Evolutionary conservation across 768 basidiomycete genomes (phyloP), one percentile per base, ranked within the genome.

Genomic region (Termitomyces sp.): DNA sequence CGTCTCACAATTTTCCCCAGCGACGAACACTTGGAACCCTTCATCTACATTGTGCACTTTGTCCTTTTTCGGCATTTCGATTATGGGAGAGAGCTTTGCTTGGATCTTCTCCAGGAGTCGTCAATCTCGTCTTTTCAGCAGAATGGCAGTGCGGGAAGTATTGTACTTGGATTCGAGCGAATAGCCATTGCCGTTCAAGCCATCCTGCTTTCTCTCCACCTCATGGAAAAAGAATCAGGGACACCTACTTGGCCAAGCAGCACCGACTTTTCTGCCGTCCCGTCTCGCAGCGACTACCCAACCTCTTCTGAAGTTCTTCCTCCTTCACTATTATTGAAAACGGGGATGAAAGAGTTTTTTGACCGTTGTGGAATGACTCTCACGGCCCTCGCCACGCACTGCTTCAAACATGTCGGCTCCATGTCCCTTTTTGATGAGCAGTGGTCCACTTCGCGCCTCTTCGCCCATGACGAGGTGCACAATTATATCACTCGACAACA

Each of bases 381-480:
- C 2, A 79, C 77, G 12, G 70, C 72, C 40, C 78, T 94, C 44
- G 81, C 86, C 0, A 72, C 72, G 4, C 62, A 80, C 7, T 91
- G 85, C 64, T 80, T 80, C 64, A 82, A 84, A 54, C 67, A 78
- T 4, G 82, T 91, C 7, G 89, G 89, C 1, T 72, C 76, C 37
- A 89, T 95, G 85, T 85, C 86, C 16, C 75, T 95, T 30, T 86
- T 93, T 55, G 94, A 97, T 56, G 89, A 94, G 8, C 88, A 91
- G 62, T 92, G 88, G 86, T 79, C 83, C 0, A 75, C 80, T 51
- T 76, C 81, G 19, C 82, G 85, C 45, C 70, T 85, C 59, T 76
- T 79, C 2, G 67, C 81, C 0, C 82, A 85, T 65, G 85, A 93
- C 61, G 89, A 94, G 64, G 74, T 83, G 2, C 83, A 85, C 61